Evolutionary conservation across 768 basidiomycete genomes (phyloP), one percentile per base, ranked within the genome.

Genomic region (Suillus americanus): DNA sequence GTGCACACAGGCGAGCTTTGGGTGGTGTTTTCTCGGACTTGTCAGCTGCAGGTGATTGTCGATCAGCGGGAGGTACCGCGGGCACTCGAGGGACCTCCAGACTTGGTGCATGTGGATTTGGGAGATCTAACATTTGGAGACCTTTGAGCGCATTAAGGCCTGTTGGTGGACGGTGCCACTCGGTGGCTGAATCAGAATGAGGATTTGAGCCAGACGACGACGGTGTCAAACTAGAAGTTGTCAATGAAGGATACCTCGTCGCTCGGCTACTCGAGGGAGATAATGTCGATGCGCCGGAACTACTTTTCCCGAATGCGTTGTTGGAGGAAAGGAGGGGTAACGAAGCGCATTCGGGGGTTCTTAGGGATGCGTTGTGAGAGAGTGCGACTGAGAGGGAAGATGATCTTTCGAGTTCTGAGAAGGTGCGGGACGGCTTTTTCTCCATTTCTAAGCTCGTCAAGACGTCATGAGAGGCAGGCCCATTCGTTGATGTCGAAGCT

Each of bases 161-260:
- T 23, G 65, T 7, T 16, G 74, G 74, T 6, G 48, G 68, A 53
- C 72, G 65, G 40, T 64, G 66, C 74, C 74, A 75, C 54, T 75
- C 74, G 3, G 64, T 64, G 9, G 33, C 61, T 23, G 35, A 41
- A 12, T 73, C 72, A 1, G 69, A 63, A 33, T 50, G 67, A 33
- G 64, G 60, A 18, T 18, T 40, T 9, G 56, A 56, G 35, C 64
- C 62, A 1, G 7, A 64, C 14, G 65, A 68, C 8, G 70, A 65
- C 40, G 16, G 50, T 18, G 40, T 55, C 4, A 56, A 4, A 18
- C 65, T 76, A 12, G 74, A 75, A 3, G 61, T 2, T 20, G 72
- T 63, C 8, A 77, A 64, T 2, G 74, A 75, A 4, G 74, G 74
- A 56, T 75, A 75, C 9, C 75, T 74, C 5, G 74, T 75, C 2